Percentiles rank a stretch among this genome's conserved stretches.
These are phyloP conservation scores for Daedalea quercina DNA, from an alignment of 768 basidiomycete species.

Conservation along the genomic window DNA sequence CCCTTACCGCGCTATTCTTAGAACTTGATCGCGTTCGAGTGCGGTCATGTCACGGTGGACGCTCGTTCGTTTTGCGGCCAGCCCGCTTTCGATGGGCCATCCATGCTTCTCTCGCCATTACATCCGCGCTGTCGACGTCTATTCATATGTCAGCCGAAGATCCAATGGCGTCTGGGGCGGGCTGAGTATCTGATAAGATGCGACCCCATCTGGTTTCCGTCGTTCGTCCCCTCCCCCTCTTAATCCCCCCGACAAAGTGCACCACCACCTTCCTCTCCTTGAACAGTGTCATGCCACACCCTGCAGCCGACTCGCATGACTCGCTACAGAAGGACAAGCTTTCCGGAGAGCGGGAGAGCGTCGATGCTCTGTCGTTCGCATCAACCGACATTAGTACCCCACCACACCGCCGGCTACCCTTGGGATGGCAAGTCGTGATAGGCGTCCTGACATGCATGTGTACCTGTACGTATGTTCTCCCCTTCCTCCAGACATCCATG, in stretches of 20 bases:
- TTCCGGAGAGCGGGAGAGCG: not conserved
- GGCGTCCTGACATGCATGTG: slow-evolving; percentile 33
- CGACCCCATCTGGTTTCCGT: not conserved
- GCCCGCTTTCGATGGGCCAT: too few relatives aligned
- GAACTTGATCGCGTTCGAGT: too few relatives aligned
- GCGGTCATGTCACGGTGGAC: too few relatives aligned
- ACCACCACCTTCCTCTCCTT: not conserved
- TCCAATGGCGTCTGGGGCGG: too few relatives aligned
- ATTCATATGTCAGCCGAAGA: too few relatives aligned
- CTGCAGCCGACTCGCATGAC: not conserved
- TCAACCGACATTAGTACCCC: not conserved
- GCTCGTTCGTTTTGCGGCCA: too few relatives aligned
- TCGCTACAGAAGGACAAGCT: too few relatives aligned
- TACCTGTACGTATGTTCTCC: slow-evolving; percentile 26
- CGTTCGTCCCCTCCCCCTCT: not conserved
- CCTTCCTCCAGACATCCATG: not conserved
- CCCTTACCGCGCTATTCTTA: too few relatives aligned
- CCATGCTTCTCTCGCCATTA: too few relatives aligned
- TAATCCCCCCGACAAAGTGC: not conserved
- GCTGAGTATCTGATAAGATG: slow-evolving; percentile 5
- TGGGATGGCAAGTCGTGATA: slow-evolving; percentile 29
- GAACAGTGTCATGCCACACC: not conserved
- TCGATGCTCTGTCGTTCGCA: slow-evolving; percentile 4
- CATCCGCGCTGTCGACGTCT: too few relatives aligned
- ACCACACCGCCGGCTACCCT: slow-evolving; percentile 25